phyloP scores from a whole-genome alignment of 176 grass and related monocot species.

The Zizania latifolia region DNA sequence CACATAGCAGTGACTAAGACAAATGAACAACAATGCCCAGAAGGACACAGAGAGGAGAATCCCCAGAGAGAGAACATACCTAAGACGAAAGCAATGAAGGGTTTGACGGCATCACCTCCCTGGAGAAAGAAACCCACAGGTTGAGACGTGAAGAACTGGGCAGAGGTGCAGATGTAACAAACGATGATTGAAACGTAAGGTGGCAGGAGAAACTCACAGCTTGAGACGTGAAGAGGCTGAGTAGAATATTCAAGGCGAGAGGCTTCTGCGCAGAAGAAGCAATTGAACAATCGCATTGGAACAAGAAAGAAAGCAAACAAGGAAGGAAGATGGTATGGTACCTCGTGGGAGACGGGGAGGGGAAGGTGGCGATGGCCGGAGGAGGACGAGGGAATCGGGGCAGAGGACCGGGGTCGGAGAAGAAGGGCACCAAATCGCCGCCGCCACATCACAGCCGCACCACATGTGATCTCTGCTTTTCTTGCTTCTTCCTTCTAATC shows the following conservation, averaged over 20 bases:
- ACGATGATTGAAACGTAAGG: background rate
- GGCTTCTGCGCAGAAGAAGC: conserved; percentile 13
- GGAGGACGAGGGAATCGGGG: background rate
- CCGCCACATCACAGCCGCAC: conserved; percentile 22
- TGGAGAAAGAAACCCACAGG: background rate
- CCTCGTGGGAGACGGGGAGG: conserved; percentile 9
- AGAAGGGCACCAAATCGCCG: conserved; percentile 27
- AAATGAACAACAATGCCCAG: too few relatives aligned
- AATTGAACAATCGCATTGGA: background rate
- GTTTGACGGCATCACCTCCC: conserved; percentile 35
- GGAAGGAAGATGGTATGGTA: background rate
- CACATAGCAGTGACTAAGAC: background rate
- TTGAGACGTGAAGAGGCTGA: conserved; percentile 28
- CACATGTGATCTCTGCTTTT: background rate
- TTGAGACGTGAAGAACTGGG: background rate
- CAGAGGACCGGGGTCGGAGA: background rate
- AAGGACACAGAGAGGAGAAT: background rate
- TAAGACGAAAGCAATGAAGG: conserved; percentile 86
- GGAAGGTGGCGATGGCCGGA: background rate
- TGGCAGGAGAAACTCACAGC: conserved; percentile 12
- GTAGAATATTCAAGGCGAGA: background rate
- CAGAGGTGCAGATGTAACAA: background rate
- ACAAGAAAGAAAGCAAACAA: background rate
- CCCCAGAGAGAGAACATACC: conserved; percentile 32
- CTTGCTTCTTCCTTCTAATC: background rate